phyloP scores from a whole-genome alignment of 192 early-diverging fungal genomes.

The Coemansia sp. region DNA sequence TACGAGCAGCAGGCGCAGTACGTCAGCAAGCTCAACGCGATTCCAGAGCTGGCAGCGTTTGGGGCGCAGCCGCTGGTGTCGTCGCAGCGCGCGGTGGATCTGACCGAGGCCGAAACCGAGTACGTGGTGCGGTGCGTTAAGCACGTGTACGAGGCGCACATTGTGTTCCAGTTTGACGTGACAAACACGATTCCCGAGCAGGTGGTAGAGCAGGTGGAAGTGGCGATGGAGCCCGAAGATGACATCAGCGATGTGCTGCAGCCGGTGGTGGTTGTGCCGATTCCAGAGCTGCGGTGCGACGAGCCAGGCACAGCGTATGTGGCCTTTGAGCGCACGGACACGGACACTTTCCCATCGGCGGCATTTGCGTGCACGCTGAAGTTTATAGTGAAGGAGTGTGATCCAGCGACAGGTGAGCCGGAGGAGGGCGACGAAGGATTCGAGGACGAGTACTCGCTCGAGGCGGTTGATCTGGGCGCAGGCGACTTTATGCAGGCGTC shows the following conservation, averaged over 20 bases:
- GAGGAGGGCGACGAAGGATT: constrained; percentile 83
- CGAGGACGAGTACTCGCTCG: constrained; percentile 91
- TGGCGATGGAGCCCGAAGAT: constrained; percentile 78
- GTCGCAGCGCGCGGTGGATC: constrained; percentile 66
- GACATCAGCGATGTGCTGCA: constrained; percentile 56
- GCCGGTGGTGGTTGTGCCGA: constrained; percentile 72
- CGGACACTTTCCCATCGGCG: constrained; percentile 26
- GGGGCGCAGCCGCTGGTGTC: constrained; percentile 75
- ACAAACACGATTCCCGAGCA: constrained; percentile 94
- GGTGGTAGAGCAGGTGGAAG: constrained; percentile 84
- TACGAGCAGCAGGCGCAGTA: constrained; percentile 68
- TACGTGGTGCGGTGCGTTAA: constrained; percentile 91
- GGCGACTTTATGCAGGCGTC: constrained; percentile 91
- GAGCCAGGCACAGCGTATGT: constrained; percentile 80
- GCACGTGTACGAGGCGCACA: constrained; percentile 85
- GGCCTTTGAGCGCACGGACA: constrained; percentile 70
- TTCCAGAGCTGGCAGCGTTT: constrained; percentile 81
- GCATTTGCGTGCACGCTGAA: constrained; percentile 85
- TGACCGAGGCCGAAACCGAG: constrained; percentile 95
- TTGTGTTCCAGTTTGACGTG: constrained; percentile 96
- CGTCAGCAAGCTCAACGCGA: constrained; percentile 71
- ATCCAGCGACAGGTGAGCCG: constrained; percentile 87
- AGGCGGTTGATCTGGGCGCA: constrained; percentile 78
- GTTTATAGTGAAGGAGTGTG: constrained; percentile 93
- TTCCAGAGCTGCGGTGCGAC: constrained; percentile 72